phyloP scores from a whole-genome alignment of 2,329 filamentous ascomycete genomes.

The Paracamarosporium sp. region DNA sequence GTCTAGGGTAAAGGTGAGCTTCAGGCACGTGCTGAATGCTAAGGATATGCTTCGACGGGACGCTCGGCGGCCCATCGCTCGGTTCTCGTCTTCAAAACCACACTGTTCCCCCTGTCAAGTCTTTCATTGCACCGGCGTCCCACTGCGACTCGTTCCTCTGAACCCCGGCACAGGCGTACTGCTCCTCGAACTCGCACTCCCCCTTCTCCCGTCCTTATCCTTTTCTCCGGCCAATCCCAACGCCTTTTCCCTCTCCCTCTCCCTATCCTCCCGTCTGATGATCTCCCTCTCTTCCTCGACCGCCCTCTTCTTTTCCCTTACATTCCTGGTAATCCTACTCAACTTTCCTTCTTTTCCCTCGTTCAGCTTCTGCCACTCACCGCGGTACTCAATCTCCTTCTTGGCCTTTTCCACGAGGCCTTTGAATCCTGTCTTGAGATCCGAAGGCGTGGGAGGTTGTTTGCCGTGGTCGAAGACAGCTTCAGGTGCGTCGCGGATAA shows the following conservation, averaged over 20 bases:
- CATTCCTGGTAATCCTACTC: slow-evolving; percentile 38
- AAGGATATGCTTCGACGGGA: neutral
- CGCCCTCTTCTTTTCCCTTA: slow-evolving; percentile 39
- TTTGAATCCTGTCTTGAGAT: slow-evolving; percentile 42
- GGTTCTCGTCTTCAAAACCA: neutral
- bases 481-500: slow-evolving; percentile 40
- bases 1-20: neutral
- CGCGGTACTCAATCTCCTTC: slow-evolving; percentile 38
- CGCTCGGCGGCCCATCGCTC: neutral
- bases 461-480: slow-evolving; percentile 39
- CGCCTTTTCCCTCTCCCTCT: slow-evolving; percentile 28
- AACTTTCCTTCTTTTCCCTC: slow-evolving; percentile 43
- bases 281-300: slow-evolving; percentile 38
- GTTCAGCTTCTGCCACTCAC: slow-evolving; percentile 40
- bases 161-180: slow-evolving; percentile 11
- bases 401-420: slow-evolving; percentile 45
- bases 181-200: slow-evolving; percentile 14
- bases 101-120: neutral
- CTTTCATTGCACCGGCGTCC: slow-evolving; percentile 24
- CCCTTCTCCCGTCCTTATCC: slow-evolving; percentile 19
- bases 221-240: slow-evolving; percentile 9
- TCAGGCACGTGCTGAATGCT: neutral
- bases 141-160: slow-evolving; percentile 28
- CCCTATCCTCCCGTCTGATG: slow-evolving; percentile 38
- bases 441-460: slow-evolving; percentile 24